phyloP scores from a whole-genome alignment of 169 alveolate species.

The Plasmodium yoelii region DNA sequence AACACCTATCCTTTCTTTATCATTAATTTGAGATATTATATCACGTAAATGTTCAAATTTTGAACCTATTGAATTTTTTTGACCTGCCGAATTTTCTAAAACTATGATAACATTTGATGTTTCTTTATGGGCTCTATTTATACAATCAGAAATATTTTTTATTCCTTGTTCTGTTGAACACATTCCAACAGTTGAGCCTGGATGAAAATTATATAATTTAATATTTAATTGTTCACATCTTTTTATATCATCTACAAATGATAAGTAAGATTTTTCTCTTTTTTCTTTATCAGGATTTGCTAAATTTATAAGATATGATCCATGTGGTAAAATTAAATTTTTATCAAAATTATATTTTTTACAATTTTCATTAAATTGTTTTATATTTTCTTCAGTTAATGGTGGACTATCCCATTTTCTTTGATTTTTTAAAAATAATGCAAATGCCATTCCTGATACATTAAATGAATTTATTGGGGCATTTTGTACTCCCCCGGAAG shows the following conservation, averaged over 20 bases:
- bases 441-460: conserved; percentile 90
- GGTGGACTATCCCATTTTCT: conserved; percentile 92
- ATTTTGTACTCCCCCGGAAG: conserved; percentile 92
- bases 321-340: conserved; percentile 90
- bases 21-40: conserved; percentile 84
- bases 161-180: conserved; percentile 87
- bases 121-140: conserved; percentile 87
- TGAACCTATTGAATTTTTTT: conserved; percentile 90
- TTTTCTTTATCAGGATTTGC: conserved; percentile 92
- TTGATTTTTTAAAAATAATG: conserved; percentile 90
- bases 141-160: conserved; percentile 84
- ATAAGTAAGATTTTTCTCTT: conserved; percentile 86
- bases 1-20: conserved; percentile 91
- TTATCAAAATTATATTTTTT: conserved; percentile 79
- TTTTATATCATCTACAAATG: conserved; percentile 90
- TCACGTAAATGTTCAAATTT: conserved; percentile 90
- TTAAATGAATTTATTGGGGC: conserved; percentile 87
- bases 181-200: conserved; percentile 90
- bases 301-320: conserved; percentile 90
- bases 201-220: conserved; percentile 90
- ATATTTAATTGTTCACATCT: conserved; percentile 91
- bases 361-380: conserved; percentile 81
- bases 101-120: conserved; percentile 87
- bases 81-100: conserved; percentile 93
- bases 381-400: conserved; percentile 79